Conservation (phyloP, 202 grass and related monocot species). For the Zizania palustris region DNA sequence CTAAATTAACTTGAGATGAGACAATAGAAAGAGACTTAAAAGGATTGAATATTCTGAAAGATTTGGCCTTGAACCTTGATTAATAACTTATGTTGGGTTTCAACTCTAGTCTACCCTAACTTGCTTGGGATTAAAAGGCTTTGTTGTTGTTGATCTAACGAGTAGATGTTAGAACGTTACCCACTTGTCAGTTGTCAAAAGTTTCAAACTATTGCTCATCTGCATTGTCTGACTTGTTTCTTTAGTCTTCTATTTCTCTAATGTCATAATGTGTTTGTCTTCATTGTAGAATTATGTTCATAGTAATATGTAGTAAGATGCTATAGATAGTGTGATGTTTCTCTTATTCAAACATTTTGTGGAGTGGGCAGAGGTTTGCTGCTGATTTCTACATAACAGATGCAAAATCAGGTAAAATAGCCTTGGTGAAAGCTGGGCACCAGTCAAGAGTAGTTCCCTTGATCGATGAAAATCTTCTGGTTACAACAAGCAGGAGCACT, state of each 20-base stretch:
- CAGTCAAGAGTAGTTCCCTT: slow-evolving; percentile 73
- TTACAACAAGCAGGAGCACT: slow-evolving; percentile 68
- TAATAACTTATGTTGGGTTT: too few relatives aligned
- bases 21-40: too few relatives aligned
- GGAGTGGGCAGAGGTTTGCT: slow-evolving; percentile 75
- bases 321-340: slow-evolving; percentile 25
- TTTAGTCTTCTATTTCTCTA: neutral
- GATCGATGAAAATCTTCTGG: slow-evolving; percentile 71
- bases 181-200: neutral
- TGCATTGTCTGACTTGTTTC: neutral
- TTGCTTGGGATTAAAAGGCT: too few relatives aligned
- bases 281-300: neutral
- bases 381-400: slow-evolving; percentile 99
- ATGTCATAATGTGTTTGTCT: neutral
- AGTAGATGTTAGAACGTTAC: neutral
- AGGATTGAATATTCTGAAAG: too few relatives aligned
- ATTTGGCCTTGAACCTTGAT: too few relatives aligned
- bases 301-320: slow-evolving; percentile 4
- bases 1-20: too few relatives aligned
- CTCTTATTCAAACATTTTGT: slow-evolving; percentile 59
- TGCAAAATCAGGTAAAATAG: slow-evolving; percentile 72
- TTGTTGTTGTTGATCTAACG: too few relatives aligned
- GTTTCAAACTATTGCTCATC: neutral
- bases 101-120: too few relatives aligned
- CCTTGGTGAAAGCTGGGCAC: slow-evolving; percentile 84